A percentile compares a stretch with the other conserved stretches of the same genome.
phyloP scores from a whole-genome alignment of 306 rosid genomes.

The Sphenostylis stenocarpa region DNA sequence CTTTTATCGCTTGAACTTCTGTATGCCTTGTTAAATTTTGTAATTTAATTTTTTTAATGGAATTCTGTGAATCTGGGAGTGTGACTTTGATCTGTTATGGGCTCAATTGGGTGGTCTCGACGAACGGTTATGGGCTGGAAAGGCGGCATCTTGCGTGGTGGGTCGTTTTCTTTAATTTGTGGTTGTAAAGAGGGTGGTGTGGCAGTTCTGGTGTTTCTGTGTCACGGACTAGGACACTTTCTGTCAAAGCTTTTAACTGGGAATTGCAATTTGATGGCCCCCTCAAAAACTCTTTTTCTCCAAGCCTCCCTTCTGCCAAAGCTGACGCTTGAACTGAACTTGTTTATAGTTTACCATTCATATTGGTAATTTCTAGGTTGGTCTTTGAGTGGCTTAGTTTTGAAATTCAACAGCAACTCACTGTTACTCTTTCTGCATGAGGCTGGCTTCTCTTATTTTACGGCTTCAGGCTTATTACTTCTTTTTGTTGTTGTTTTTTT shows the following conservation, averaged over 20 bases:
- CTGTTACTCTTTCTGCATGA: background rate
- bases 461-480: background rate
- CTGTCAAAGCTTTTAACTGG: background rate
- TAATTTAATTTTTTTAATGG: background rate
- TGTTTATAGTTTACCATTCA: background rate
- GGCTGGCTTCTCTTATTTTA: background rate
- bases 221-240: background rate
- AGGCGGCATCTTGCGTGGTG: slow-evolving; percentile 24
- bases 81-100: slow-evolving; percentile 8
- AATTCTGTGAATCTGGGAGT: background rate
- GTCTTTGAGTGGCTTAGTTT: background rate
- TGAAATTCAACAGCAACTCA: background rate
- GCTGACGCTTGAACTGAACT: background rate
- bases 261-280: slow-evolving; percentile 1
- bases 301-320: background rate
- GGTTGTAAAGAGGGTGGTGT: background rate
- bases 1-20: background rate
- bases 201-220: slow-evolving; percentile 5
- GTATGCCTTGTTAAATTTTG: background rate
- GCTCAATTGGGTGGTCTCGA: slow-evolving; percentile 16
- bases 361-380: slow-evolving; percentile 14
- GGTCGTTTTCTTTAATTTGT: slow-evolving; percentile 6
- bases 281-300: background rate
- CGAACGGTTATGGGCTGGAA: background rate
- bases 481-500: background rate